These are phyloP conservation scores for Backusella tuberculispora DNA, from an alignment of 192 early-diverging fungal genomes.

Conservation along the genomic window DNA sequence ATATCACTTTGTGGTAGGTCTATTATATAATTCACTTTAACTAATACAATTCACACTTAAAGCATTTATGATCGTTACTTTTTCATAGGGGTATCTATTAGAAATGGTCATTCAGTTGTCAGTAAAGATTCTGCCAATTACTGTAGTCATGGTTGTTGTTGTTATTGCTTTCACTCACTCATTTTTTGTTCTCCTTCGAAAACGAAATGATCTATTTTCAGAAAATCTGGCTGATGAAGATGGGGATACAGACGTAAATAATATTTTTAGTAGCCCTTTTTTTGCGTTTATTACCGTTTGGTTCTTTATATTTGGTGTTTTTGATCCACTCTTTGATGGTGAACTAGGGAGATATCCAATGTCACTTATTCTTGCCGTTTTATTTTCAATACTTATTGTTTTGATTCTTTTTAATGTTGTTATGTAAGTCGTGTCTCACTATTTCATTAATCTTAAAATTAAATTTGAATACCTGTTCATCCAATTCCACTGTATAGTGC, in stretches of 20 bases:
- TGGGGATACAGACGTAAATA: not conserved
- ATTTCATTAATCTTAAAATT: not conserved
- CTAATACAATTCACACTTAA: not conserved
- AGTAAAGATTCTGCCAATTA: not conserved
- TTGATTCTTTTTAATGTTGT: constrained; percentile 25
- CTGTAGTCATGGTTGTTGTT: constrained; percentile 12
- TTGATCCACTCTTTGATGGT: not conserved
- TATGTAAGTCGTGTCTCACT: constrained; percentile 14
- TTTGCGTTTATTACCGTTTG: not conserved
- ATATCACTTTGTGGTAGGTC: constrained; percentile 10
- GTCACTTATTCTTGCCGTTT: not conserved
- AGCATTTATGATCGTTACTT: not conserved
- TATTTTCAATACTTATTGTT: constrained; percentile 12
- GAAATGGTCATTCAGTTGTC: constrained; percentile 16
- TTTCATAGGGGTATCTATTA: not conserved
- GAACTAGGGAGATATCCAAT: not conserved
- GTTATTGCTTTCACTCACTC: constrained; percentile 17
- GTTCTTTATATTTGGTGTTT: constrained; percentile 24
- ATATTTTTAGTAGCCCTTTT: not conserved
- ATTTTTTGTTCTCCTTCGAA: constrained; percentile 14
- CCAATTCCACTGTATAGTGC: not conserved
- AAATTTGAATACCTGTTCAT: not conserved
- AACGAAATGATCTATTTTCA: not conserved
- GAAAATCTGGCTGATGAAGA: not conserved
- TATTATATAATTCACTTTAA: not conserved